phyloP scores from a whole-genome alignment of 129 eudicot genomes.

The Dittrichia graveolens region DNA sequence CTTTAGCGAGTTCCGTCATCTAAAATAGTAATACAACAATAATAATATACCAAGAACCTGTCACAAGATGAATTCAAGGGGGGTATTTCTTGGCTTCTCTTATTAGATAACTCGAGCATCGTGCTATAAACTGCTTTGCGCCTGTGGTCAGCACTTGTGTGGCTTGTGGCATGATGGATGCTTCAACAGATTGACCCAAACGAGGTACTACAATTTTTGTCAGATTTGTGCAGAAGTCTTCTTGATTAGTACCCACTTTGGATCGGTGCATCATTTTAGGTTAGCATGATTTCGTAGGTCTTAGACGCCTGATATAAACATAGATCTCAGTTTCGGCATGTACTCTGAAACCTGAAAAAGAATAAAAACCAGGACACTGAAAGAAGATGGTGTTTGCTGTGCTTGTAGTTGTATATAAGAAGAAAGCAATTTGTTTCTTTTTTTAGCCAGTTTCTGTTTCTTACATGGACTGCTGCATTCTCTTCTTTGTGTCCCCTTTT shows the following conservation, averaged over 20 bases:
- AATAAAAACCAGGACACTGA: not conserved
- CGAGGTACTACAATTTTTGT: constrained; percentile 21
- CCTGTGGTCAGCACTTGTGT: too few relatives aligned
- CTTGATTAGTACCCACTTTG: constrained; percentile 19
- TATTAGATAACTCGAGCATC: too few relatives aligned
- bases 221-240: constrained; percentile 30
- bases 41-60: not conserved
- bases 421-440: not conserved
- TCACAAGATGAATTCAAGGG: not conserved
- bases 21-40: not conserved
- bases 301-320: constrained; percentile 4
- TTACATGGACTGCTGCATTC: not conserved
- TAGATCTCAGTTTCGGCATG: constrained; percentile 22
- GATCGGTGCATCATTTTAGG: constrained; percentile 19
- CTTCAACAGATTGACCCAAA: not conserved
- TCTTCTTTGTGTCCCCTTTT: not conserved
- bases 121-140: too few relatives aligned
- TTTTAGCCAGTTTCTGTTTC: not conserved
- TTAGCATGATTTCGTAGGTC: constrained; percentile 16
- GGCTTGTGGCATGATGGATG: not conserved
- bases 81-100: too few relatives aligned
- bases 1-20: constrained; percentile 47
- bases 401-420: constrained; percentile 16
- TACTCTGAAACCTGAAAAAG: not conserved
- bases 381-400: constrained; percentile 10